Percentiles rank a stretch among this genome's conserved stretches.
These are phyloP conservation scores for Pseudocercospora musae DNA, from an alignment of 2,329 filamentous ascomycete species.

Conservation along the genomic window DNA sequence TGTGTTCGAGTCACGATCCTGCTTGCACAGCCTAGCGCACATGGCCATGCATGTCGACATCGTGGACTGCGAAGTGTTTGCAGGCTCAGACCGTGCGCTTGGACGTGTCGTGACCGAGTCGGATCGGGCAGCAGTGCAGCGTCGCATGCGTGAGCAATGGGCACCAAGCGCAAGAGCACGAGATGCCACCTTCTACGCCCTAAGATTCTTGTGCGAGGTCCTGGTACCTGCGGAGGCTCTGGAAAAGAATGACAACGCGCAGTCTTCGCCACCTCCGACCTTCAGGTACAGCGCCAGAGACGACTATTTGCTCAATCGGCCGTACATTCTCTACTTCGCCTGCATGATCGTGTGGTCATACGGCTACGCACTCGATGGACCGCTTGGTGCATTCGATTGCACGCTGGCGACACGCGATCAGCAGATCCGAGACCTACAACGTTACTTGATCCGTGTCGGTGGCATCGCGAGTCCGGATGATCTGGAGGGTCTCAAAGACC, in stretches of 20 bases:
- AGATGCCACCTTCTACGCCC: constrained; percentile 87
- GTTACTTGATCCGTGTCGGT: constrained; percentile 70
- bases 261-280: constrained; percentile 35
- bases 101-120: constrained; percentile 79
- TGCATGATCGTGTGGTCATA: constrained; percentile 93
- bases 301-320: constrained; percentile 83
- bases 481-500: constrained; percentile 66
- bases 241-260: constrained; percentile 1
- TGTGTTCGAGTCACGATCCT: constrained; percentile 82
- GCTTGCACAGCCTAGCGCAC: constrained; percentile 88
- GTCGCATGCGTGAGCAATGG: constrained; percentile 85
- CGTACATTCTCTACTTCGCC: constrained; percentile 95
- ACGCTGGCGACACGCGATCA: constrained; percentile 60
- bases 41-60: constrained; percentile 98
- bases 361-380: constrained; percentile 83
- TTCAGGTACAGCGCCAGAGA: constrained; percentile 73
- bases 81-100: constrained; percentile 77
- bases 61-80: constrained; percentile 96
- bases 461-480: constrained; percentile 72
- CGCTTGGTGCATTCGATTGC: constrained; percentile 36
- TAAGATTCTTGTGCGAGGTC: constrained; percentile 85
- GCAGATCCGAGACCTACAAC: constrained; percentile 72
- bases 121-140: constrained; percentile 74
- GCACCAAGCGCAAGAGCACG: constrained; percentile 82
- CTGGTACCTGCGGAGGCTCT: constrained; percentile 60